Evolutionary conservation across 2,329 filamentous ascomycete genomes (phyloP).

Genomic region (Aureobasidium sp.): DNA sequence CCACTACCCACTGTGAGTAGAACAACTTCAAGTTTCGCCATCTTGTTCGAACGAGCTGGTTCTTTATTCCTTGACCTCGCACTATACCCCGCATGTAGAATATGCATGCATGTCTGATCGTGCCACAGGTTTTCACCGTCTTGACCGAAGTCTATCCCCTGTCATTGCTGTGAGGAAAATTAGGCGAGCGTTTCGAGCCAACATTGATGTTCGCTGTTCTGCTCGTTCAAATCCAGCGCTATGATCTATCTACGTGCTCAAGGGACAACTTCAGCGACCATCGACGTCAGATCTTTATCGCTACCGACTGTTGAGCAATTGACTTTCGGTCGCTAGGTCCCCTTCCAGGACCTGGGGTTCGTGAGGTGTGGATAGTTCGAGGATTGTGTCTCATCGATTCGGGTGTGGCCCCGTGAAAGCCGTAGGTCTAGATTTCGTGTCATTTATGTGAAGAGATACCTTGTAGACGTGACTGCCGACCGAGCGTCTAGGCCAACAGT

Average conservation of each 20-base stretch:
- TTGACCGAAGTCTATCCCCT: background rate
- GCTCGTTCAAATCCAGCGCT: background rate
- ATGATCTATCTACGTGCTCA: background rate
- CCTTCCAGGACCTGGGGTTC: background rate
- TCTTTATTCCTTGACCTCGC: background rate
- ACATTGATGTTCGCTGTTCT: background rate
- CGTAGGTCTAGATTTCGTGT: background rate
- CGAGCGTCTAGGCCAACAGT: no score
- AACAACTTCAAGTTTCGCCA: background rate
- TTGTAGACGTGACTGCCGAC: background rate
- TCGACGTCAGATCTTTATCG: background rate
- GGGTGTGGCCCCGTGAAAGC: background rate
- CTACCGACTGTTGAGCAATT: background rate
- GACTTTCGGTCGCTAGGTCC: background rate
- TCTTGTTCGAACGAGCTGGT: background rate
- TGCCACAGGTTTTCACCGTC: background rate
- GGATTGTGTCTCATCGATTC: background rate
- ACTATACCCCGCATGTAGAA: background rate
- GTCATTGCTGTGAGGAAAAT: background rate
- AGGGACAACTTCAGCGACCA: background rate
- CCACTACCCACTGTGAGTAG: background rate
- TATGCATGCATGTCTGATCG: background rate
- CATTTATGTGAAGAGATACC: background rate
- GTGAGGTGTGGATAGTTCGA: background rate
- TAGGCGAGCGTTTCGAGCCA: background rate